Evolutionary conservation across 306 rosid species (phyloP), one percentile per base, ranked within the genome.

Genomic region (Cicer cuneatum): DNA sequence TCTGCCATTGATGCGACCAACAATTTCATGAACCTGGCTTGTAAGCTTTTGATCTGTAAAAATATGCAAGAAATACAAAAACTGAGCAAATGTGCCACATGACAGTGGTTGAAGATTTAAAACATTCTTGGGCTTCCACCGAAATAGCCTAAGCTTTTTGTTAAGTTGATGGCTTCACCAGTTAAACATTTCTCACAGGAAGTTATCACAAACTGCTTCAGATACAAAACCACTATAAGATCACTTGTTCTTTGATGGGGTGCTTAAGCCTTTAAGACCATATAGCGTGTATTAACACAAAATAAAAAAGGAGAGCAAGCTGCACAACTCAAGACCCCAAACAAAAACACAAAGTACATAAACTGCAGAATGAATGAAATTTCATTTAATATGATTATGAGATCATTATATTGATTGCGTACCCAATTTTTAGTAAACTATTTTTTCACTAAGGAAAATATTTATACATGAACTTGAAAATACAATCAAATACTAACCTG

Each of bases 11-110:
- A 94, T 94, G 77, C 98, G 97, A 66, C 96, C 98, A 24, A 94
- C 97, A 80, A 94, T 91, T 86, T 94, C 96, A 80, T 94, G 98
- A 87, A 94, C 97, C 82, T 91, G 98, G 81, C 97, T 91, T 8
- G 98, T 86, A 73, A 94, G 98, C 87, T 87, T 91, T 87, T 91
- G 97, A 80, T 94, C 98, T 94, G 86, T 76, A 81, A 57, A 79
- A 57, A 79, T 71, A 86, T 72, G 83, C 66, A 85, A 62, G 41
- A 39, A 71, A 82, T 47, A 43, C 67, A 76, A 66, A 79, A 56
- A 49, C 51, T 6, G 24, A 67, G 54, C 15, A 75, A 58, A 8
- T 62, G 54, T 14, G 8, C 29, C 42, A 59, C 10, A 59, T 49
- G 21, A 45, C 35, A 9, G 35, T 4, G 11, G 15, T 40, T 58